Evolutionary conservation across 1,139 yeast species (phyloP).

Genomic region (Pichia sp.): DNA sequence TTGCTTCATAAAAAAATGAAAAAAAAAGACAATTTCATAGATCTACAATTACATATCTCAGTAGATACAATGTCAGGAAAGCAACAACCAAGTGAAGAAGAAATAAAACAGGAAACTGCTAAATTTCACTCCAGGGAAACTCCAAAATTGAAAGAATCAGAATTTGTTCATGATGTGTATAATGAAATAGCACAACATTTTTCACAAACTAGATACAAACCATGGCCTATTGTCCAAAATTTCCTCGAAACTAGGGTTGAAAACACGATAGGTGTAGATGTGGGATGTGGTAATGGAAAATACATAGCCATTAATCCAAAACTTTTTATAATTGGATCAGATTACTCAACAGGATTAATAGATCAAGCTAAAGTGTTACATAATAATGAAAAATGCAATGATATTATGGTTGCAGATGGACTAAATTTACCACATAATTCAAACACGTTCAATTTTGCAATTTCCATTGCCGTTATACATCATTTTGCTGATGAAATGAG

Average conservation of each 20-base stretch:
- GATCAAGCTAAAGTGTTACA: constrained; percentile 57
- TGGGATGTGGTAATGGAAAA: constrained; percentile 97
- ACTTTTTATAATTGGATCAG: constrained; percentile 72
- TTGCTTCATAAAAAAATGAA: no score
- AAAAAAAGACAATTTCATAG: no score
- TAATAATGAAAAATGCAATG: constrained; percentile 32
- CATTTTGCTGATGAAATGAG: constrained; percentile 85
- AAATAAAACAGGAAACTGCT: constrained; percentile 21
- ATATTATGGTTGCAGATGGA: constrained; percentile 71
- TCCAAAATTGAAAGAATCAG: constrained; percentile 60
- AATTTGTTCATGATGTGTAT: constrained; percentile 82
- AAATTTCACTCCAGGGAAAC: constrained; percentile 22
- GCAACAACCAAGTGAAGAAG: constrained; percentile 25
- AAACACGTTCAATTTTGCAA: constrained; percentile 73
- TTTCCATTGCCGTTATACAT: constrained; percentile 92
- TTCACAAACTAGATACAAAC: constrained; percentile 88
- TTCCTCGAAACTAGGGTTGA: constrained; percentile 42
- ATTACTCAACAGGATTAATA: constrained; percentile 71
- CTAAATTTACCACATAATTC: constrained; percentile 59
- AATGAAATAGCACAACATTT: constrained; percentile 89
- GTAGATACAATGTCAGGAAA: constrained; percentile 27
- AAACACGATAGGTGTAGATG: constrained; percentile 50
- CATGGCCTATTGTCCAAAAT: constrained; percentile 91
- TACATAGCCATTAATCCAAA: constrained; percentile 67
- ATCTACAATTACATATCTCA: no score